Conservation (phyloP, 768 basidiomycete species). For the Pisolithus albus region DNA sequence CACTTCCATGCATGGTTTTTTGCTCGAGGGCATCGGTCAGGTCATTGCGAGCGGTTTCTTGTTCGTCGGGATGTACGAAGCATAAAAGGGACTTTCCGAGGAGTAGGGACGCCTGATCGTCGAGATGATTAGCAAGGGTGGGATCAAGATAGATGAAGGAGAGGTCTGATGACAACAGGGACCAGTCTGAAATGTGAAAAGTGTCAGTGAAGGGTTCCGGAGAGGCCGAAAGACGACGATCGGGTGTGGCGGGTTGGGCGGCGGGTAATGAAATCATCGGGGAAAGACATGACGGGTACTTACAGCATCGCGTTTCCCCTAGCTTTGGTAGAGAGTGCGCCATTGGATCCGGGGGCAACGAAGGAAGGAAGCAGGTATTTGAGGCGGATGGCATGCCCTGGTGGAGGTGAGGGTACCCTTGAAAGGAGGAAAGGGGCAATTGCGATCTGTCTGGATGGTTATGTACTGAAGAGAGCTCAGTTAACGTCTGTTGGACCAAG, state of each 20-base stretch:
- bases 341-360: slow-evolving; percentile 31
- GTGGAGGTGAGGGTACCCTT: slow-evolving; percentile 29
- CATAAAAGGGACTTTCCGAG: slow-evolving; percentile 64
- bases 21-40: slow-evolving; percentile 66
- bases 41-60: slow-evolving; percentile 66
- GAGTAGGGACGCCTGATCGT: slow-evolving; percentile 59
- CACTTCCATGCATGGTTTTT: slow-evolving; percentile 74
- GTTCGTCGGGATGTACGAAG: slow-evolving; percentile 84
- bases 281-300: slow-evolving; percentile 26
- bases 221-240: slow-evolving; percentile 4
- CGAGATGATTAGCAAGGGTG: slow-evolving; percentile 65
- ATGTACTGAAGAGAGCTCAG: slow-evolving; percentile 25
- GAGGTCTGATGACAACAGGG: slow-evolving; percentile 68
- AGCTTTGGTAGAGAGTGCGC: slow-evolving; percentile 43
- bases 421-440: slow-evolving; percentile 33
- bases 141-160: slow-evolving; percentile 82
- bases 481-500: slow-evolving; percentile 19
- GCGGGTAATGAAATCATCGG: slow-evolving; percentile 7
- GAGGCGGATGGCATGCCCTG: slow-evolving; percentile 26
- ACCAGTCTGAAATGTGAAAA: slow-evolving; percentile 54
- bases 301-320: slow-evolving; percentile 74
- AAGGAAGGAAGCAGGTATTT: slow-evolving; percentile 20
- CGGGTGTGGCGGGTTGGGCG: slow-evolving; percentile 18
- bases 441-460: slow-evolving; percentile 29
- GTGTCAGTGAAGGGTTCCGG: slow-evolving; percentile 18